phyloP scores from a whole-genome alignment of 2,329 filamentous ascomycete genomes.

The Sporothrix curviconia region DNA sequence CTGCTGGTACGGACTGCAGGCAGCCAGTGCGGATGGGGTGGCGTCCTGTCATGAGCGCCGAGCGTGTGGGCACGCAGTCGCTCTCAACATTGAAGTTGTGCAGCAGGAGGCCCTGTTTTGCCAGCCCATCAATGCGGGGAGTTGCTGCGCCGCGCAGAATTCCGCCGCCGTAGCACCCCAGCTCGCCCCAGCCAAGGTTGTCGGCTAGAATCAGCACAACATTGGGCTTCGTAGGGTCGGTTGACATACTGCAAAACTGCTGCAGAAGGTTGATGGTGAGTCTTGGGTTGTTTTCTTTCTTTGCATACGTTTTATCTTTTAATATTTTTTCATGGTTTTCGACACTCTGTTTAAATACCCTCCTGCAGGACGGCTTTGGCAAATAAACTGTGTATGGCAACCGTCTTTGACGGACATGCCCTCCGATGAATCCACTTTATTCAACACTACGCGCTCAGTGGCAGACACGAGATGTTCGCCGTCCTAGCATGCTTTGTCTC shows the following conservation, averaged over 20 bases:
- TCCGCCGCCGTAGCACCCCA: constrained; percentile 30
- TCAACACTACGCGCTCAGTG: no score
- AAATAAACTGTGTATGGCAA: not conserved
- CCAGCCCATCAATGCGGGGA: constrained; percentile 28
- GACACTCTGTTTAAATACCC: no score
- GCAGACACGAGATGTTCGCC: no score
- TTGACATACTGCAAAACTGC: constrained; percentile 18
- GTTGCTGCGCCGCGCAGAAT: constrained; percentile 29
- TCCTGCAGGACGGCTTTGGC: not conserved
- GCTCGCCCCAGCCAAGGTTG: constrained; percentile 33
- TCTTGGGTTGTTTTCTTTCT: no score
- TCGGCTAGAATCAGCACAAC: constrained; percentile 31
- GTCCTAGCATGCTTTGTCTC: no score
- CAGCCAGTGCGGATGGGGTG: constrained; percentile 32
- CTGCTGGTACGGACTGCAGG: constrained; percentile 28
- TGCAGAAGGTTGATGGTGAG: no score
- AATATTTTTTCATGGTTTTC: no score
- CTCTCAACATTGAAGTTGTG: constrained; percentile 35
- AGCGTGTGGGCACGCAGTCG: constrained; percentile 31
- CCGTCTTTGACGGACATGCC: not conserved
- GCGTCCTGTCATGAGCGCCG: constrained; percentile 30
- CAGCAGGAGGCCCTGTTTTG: constrained; percentile 27
- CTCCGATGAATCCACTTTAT: not conserved
- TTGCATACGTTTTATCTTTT: no score
- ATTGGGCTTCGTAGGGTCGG: constrained; percentile 24